Conservation (phyloP, 2,329 filamentous ascomycete species). For the Sporothrix luriei region DNA sequence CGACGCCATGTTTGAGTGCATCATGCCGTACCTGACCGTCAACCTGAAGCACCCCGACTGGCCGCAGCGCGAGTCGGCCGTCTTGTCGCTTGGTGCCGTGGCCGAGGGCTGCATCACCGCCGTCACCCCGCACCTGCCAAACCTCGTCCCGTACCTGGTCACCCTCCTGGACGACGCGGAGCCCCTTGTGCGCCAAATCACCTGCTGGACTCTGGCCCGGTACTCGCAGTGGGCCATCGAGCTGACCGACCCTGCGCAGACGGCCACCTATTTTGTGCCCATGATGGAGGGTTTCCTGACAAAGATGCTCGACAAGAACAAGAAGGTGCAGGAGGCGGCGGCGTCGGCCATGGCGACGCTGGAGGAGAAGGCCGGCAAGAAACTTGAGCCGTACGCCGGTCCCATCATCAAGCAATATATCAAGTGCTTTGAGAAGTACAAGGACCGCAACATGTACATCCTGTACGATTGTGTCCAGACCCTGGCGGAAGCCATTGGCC, state of each 20-base stretch:
- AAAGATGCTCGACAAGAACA: slow-evolving; percentile 96
- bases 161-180: slow-evolving; percentile 80
- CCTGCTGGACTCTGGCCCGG: slow-evolving; percentile 93
- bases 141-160: slow-evolving; percentile 88
- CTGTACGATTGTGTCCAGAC: slow-evolving; percentile 99
- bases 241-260: slow-evolving; percentile 66
- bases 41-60: slow-evolving; percentile 88
- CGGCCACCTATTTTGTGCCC: slow-evolving; percentile 81
- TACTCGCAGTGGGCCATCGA: slow-evolving; percentile 92
- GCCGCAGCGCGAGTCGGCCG: slow-evolving; percentile 90
- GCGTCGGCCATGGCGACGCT: slow-evolving; percentile 95
- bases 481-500: slow-evolving; percentile 85
- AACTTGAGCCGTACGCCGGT: slow-evolving; percentile 80
- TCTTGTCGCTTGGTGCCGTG: slow-evolving; percentile 90
- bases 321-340: slow-evolving; percentile 94
- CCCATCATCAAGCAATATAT: slow-evolving; percentile 93
- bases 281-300: slow-evolving; percentile 96
- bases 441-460: slow-evolving; percentile 98
- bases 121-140: slow-evolving; percentile 85
- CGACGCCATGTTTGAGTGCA: slow-evolving; percentile 83
- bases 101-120: slow-evolving; percentile 91
- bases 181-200: slow-evolving; percentile 92
- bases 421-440: slow-evolving; percentile 89
- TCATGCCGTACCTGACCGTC: slow-evolving; percentile 86
- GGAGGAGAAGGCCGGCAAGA: slow-evolving; percentile 85